A percentile compares a stretch with the other conserved stretches of the same genome.
phyloP scores from a whole-genome alignment of 1,284 basidiomycete genomes.

The Apiotrichum siamense region DNA sequence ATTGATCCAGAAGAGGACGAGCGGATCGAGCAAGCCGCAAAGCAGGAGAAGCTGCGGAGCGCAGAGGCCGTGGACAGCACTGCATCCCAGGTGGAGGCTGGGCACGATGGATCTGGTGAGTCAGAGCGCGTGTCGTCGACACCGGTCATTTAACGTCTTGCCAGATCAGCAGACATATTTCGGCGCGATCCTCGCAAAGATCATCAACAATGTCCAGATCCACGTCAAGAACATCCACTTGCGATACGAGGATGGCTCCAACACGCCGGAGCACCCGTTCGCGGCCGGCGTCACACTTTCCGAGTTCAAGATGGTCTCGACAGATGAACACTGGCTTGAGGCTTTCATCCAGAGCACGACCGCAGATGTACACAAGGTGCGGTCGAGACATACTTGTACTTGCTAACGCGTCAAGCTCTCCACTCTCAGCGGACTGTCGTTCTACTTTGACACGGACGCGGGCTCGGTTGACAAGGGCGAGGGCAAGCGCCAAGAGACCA shows the following conservation, averaged over 20 bases:
- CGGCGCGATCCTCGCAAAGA: constrained; percentile 78
- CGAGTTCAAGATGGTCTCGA: constrained; percentile 88
- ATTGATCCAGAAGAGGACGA: constrained; percentile 83
- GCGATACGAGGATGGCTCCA: constrained; percentile 92
- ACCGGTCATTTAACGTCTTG: neutral
- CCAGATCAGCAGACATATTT: constrained; percentile 65
- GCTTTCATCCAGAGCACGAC: constrained; percentile 89
- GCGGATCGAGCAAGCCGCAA: constrained; percentile 70
- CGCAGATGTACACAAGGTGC: constrained; percentile 83
- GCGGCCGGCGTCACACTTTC: constrained; percentile 88
- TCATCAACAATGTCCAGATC: constrained; percentile 95
- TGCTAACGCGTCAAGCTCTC: constrained; percentile 58
- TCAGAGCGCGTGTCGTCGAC: neutral
- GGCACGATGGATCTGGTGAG: constrained; percentile 29
- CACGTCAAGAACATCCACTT: constrained; percentile 93
- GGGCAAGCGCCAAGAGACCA: constrained; percentile 56
- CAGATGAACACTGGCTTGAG: constrained; percentile 85
- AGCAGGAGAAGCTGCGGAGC: constrained; percentile 80
- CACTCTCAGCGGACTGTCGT: constrained; percentile 75
- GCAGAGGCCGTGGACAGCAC: constrained; percentile 76
- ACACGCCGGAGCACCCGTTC: constrained; percentile 95
- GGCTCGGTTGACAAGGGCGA: constrained; percentile 64
- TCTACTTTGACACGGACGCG: constrained; percentile 96
- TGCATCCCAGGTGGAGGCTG: constrained; percentile 49
- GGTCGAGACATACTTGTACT: neutral